Percentiles rank a stretch among this genome's conserved stretches.
These are phyloP conservation scores for Podaxis sp. DNA, from an alignment of 768 basidiomycete genomes.

Conservation along the genomic window DNA sequence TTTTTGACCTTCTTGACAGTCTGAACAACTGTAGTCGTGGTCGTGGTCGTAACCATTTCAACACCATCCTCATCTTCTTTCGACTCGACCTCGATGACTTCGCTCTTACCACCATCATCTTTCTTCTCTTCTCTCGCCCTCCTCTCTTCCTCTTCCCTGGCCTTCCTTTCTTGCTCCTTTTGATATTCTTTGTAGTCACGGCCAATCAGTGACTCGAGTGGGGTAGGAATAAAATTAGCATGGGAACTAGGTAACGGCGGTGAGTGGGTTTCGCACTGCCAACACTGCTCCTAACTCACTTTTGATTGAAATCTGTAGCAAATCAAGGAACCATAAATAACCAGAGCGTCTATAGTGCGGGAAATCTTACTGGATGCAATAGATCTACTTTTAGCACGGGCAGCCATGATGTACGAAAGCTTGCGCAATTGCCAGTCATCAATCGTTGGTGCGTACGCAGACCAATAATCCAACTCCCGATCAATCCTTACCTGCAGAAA, in stretches of 20 bases:
- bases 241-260: constrained; percentile 22
- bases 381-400: constrained; percentile 45
- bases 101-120: constrained; percentile 1
- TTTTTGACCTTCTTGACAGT: constrained; percentile 25
- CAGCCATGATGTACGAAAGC: constrained; percentile 39
- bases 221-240: constrained; percentile 32
- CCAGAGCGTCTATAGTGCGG: neutral
- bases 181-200: constrained; percentile 34
- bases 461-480: constrained; percentile 14
- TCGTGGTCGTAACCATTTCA: constrained; percentile 28
- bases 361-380: constrained; percentile 43
- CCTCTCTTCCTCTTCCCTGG: constrained; percentile 14
- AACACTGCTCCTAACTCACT: constrained; percentile 24
- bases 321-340: neutral
- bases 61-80: constrained; percentile 19
- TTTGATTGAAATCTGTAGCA: constrained; percentile 31
- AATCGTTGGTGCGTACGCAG: constrained; percentile 21
- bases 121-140: constrained; percentile 23
- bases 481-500: constrained; percentile 33
- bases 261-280: constrained; percentile 13
- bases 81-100: neutral
- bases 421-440: constrained; percentile 39
- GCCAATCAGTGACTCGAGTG: constrained; percentile 34
- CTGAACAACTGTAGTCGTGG: constrained; percentile 28
- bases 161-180: constrained; percentile 24